phyloP scores from a whole-genome alignment of 2,329 filamentous ascomycete genomes.

The Trichoderma guizhouense region DNA sequence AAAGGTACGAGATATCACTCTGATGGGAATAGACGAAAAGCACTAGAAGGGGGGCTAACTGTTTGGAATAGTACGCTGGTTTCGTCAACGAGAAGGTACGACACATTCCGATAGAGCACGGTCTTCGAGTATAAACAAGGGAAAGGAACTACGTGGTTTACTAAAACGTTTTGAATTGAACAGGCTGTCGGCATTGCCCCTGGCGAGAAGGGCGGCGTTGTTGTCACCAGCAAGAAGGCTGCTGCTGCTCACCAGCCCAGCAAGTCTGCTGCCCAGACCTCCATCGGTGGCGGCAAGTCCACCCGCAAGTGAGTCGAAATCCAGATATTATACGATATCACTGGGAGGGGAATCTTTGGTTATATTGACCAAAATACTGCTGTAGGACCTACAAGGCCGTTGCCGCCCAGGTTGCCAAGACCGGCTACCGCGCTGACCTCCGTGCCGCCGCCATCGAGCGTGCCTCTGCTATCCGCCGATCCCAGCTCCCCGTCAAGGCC shows the following conservation, averaged over 20 bases:
- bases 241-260: slow-evolving; percentile 70
- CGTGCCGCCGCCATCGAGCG: slow-evolving; percentile 77
- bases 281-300: slow-evolving; percentile 69
- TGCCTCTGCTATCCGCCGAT: slow-evolving; percentile 77
- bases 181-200: slow-evolving; percentile 79
- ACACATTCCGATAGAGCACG: neutral
- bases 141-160: neutral
- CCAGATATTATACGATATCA: neutral
- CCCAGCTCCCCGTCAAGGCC: slow-evolving; percentile 76
- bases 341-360: neutral
- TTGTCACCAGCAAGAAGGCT: slow-evolving; percentile 81
- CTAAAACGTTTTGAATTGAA: slow-evolving; percentile 5
- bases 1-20: slow-evolving; percentile 62
- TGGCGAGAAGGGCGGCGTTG: slow-evolving; percentile 74
- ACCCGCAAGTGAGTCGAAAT: slow-evolving; percentile 59
- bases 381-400: slow-evolving; percentile 82
- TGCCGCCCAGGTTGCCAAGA: slow-evolving; percentile 77
- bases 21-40: neutral
- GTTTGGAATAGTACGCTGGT: slow-evolving; percentile 68
- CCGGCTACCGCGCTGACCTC: slow-evolving; percentile 79
- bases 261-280: slow-evolving; percentile 59
- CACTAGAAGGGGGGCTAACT: slow-evolving; percentile 32
- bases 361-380: slow-evolving; percentile 18
- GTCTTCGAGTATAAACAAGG: neutral
- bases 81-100: slow-evolving; percentile 90